Evolutionary conservation across 2,329 filamentous ascomycete species (phyloP).

Genomic region (Colletotrichum chrysophilum): DNA sequence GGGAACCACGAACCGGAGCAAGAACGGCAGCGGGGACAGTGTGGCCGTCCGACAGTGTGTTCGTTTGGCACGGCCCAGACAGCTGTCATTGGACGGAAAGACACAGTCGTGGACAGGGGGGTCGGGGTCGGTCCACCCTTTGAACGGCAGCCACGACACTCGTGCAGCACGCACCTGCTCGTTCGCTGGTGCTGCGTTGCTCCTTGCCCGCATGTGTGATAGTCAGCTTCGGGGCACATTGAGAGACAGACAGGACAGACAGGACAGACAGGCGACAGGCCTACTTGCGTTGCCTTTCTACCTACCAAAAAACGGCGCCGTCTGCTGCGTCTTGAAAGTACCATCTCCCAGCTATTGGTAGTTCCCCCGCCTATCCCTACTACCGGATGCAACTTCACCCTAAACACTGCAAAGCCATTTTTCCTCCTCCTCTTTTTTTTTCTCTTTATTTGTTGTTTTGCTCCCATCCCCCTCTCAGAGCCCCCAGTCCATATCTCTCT

Average conservation of each 20-base stretch:
- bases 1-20: not conserved
- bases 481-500: not conserved
- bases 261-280: not conserved
- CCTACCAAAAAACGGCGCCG: not conserved
- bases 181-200: slow-evolving; percentile 18
- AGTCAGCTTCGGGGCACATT: not conserved
- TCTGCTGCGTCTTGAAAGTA: not conserved
- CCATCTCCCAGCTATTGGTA: not conserved
- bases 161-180: slow-evolving; percentile 37
- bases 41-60: not conserved
- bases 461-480: not conserved
- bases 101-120: slow-evolving; percentile 1
- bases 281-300: not conserved
- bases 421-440: not conserved
- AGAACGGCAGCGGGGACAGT: slow-evolving; percentile 9
- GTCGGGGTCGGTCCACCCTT: slow-evolving; percentile 35
- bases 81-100: slow-evolving; percentile 1
- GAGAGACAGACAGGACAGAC: not conserved
- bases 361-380: slow-evolving; percentile 11
- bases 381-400: slow-evolving; percentile 16
- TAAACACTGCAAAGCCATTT: not conserved
- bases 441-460: not conserved
- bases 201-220: slow-evolving; percentile 8
- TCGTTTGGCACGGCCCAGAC: slow-evolving; percentile 17
- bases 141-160: slow-evolving; percentile 54